Evolutionary conservation across 805 yeast genomes (phyloP).

Genomic region (Yamadazyma sp.): DNA sequence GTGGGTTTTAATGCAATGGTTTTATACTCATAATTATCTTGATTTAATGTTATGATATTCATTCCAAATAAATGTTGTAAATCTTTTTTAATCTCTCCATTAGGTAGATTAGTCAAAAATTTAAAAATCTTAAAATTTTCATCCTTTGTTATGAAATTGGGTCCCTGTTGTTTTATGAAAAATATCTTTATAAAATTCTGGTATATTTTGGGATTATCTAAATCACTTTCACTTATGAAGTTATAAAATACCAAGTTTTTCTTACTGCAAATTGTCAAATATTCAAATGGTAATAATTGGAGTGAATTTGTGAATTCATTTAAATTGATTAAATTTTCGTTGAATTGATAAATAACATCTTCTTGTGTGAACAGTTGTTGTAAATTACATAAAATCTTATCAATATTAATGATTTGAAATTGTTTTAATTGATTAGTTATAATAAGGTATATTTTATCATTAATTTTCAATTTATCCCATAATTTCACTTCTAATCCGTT

Average conservation of each 20-base stretch:
- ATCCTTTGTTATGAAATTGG: conserved; percentile 5
- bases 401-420: conserved; percentile 9
- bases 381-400: neutral
- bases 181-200: conserved; percentile 11
- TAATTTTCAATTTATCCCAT: conserved; percentile 10
- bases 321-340: no score
- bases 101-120: conserved; percentile 10
- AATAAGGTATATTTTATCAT: conserved; percentile 6
- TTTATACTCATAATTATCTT: conserved; percentile 6
- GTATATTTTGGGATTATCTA: conserved; percentile 15
- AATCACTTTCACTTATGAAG: conserved; percentile 15
- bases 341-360: no score
- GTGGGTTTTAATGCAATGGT: conserved; percentile 6
- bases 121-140: conserved; percentile 6
- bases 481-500: conserved; percentile 9
- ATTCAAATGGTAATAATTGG: conserved; percentile 13
- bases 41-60: conserved; percentile 10
- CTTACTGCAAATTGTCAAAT: conserved; percentile 9
- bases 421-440: conserved; percentile 11
- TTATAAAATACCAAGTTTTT: conserved; percentile 12
- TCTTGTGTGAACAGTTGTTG: neutral
- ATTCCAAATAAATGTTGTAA: conserved; percentile 15
- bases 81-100: conserved; percentile 16
- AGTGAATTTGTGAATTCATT: conserved; percentile 8
- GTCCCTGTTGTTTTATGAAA: conserved; percentile 3